Conservation (phyloP, 257 asterid genomes). For the Penstemon barbatus region DNA sequence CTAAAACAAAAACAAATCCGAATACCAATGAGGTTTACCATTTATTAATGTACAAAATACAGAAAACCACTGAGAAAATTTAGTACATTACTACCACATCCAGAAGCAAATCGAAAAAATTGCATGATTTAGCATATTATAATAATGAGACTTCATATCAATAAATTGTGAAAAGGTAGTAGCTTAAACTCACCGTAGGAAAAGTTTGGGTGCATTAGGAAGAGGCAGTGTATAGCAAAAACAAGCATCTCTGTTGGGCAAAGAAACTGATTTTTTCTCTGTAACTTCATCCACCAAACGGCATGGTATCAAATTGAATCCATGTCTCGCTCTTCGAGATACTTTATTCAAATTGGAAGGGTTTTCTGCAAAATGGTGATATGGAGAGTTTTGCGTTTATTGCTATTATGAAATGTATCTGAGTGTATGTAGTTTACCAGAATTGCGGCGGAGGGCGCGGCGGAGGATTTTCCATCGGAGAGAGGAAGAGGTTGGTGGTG, state of each 20-base stretch:
- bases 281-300: slow-evolving; percentile 35
- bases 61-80: not conserved
- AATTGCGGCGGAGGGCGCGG: slow-evolving; percentile 55
- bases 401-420: not conserved
- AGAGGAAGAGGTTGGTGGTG: slow-evolving; percentile 38
- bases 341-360: slow-evolving; percentile 46
- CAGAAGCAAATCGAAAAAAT: not conserved
- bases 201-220: slow-evolving; percentile 55
- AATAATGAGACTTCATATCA: not conserved
- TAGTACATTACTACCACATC: not conserved
- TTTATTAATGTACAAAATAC: not conserved
- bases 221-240: slow-evolving; percentile 63
- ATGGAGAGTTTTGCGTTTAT: not conserved
- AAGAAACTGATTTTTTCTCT: slow-evolving; percentile 39
- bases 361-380: slow-evolving; percentile 39
- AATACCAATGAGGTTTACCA: not conserved
- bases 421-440: slow-evolving; percentile 33
- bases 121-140: not conserved
- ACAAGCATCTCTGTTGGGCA: slow-evolving; percentile 44
- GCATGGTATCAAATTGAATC: slow-evolving; percentile 75
- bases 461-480: slow-evolving; percentile 84
- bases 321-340: slow-evolving; percentile 61
- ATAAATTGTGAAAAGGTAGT: no score
- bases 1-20: not conserved
- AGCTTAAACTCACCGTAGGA: slow-evolving; percentile 50